phyloP scores from a whole-genome alignment of 2,329 filamentous ascomycete species.

The Aaosphaeria pasadenensis region DNA sequence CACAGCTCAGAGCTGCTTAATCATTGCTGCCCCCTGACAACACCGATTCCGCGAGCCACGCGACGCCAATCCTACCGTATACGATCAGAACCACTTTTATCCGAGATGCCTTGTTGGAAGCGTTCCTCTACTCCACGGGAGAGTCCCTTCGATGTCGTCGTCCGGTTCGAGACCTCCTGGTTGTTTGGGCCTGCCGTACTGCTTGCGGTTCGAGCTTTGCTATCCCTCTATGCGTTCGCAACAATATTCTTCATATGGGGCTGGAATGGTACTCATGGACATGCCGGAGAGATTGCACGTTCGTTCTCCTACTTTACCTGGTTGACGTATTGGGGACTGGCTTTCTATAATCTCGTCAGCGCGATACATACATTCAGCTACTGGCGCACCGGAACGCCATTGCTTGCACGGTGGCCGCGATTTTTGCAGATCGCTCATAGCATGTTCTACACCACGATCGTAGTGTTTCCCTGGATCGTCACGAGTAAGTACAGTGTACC shows the following conservation, averaged over 20 bases:
- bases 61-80: no score
- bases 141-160: conserved; percentile 43
- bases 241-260: conserved; percentile 68
- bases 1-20: no score
- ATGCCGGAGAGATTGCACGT: conserved; percentile 43
- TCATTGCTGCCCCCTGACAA: no score
- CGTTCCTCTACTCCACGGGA: conserved; percentile 22
- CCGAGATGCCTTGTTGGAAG: conserved; percentile 23
- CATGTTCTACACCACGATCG: conserved; percentile 42
- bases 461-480: conserved; percentile 43
- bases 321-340: conserved; percentile 77
- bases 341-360: conserved; percentile 72
- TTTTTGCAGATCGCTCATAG: conserved; percentile 38
- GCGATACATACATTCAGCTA: conserved; percentile 69
- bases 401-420: conserved; percentile 37
- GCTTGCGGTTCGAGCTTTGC: conserved; percentile 53
- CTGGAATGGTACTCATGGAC: conserved; percentile 57
- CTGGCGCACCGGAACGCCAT: conserved; percentile 36
- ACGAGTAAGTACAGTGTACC: conserved; percentile 34
- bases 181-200: conserved; percentile 65
- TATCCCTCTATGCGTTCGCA: conserved; percentile 64
- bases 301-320: conserved; percentile 81
- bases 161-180: conserved; percentile 80
- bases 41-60: no score
- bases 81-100: not conserved